Evolutionary conservation across 2,329 filamentous ascomycete species (phyloP).

Genomic region (Colletotrichum sp.): DNA sequence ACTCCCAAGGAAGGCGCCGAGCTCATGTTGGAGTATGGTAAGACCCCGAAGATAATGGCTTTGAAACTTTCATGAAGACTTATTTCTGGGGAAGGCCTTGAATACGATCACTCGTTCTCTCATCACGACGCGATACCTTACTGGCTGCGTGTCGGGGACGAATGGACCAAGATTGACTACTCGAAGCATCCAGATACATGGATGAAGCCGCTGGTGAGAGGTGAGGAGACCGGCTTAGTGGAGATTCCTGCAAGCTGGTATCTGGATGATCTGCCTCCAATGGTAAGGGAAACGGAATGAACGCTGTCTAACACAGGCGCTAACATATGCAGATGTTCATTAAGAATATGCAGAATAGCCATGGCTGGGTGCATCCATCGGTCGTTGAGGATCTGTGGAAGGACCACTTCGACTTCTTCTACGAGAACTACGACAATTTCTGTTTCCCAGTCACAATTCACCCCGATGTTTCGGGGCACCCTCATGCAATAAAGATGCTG

Average conservation of each 20-base stretch:
- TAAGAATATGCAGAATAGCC: slow-evolving; percentile 66
- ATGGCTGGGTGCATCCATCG: slow-evolving; percentile 61
- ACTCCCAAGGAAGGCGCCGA: slow-evolving; percentile 70
- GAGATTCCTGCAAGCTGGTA: slow-evolving; percentile 72
- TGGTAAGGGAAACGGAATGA: slow-evolving; percentile 29
- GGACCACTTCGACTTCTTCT: slow-evolving; percentile 75
- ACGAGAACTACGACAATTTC: slow-evolving; percentile 77
- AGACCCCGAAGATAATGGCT: not conserved
- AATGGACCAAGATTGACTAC: slow-evolving; percentile 73
- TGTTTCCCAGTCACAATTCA: slow-evolving; percentile 81
- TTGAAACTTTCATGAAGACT: not conserved
- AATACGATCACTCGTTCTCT: slow-evolving; percentile 72
- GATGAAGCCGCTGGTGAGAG: slow-evolving; percentile 69
- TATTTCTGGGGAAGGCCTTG: slow-evolving; percentile 36
- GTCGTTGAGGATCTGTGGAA: slow-evolving; percentile 70
- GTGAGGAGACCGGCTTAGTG: slow-evolving; percentile 65
- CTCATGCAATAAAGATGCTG: slow-evolving; percentile 76
- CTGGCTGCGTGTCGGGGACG: slow-evolving; percentile 66
- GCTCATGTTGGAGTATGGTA: slow-evolving; percentile 68
- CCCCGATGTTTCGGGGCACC: slow-evolving; percentile 73
- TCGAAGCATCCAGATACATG: slow-evolving; percentile 63
- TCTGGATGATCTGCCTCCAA: slow-evolving; percentile 67
- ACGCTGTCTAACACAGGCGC: not conserved
- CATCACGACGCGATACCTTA: slow-evolving; percentile 71
- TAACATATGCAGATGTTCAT: slow-evolving; percentile 63